These are phyloP conservation scores for Fusarium tjaetaba DNA, from an alignment of 2,329 filamentous ascomycete genomes.

Conservation along the genomic window DNA sequence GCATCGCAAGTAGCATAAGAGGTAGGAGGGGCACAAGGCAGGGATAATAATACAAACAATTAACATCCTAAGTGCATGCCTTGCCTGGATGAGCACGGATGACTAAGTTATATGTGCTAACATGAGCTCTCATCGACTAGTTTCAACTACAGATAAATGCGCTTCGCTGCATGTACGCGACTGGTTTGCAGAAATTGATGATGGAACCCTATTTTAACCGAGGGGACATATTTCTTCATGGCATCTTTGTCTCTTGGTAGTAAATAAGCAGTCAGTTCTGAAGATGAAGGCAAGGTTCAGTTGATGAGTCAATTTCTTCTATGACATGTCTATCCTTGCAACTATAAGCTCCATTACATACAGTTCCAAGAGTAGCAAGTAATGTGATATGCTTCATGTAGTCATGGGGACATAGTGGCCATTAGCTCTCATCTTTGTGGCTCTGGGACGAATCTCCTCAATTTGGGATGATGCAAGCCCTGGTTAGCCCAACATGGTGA, in stretches of 20 bases:
- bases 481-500: no score
- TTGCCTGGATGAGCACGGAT: no score
- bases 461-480: background rate
- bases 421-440: fast-evolving
- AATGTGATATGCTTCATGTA: background rate
- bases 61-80: background rate
- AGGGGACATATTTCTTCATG: background rate
- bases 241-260: background rate
- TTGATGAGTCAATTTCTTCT: background rate
- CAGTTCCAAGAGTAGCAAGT: background rate
- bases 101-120: no score
- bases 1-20: no score
- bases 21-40: background rate
- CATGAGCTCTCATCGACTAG: background rate
- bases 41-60: background rate
- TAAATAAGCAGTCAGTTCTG: background rate
- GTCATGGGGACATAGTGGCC: background rate
- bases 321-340: fast-evolving
- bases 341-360: fast-evolving
- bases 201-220: background rate
- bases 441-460: background rate
- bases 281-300: background rate
- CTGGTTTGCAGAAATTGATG: fast-evolving
- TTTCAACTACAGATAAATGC: background rate
- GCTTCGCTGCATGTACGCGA: no score